Evolutionary conservation across 108 stramenopile species (phyloP), one percentile per base, ranked within the genome.

Genomic region (Skeletonema potamos): DNA sequence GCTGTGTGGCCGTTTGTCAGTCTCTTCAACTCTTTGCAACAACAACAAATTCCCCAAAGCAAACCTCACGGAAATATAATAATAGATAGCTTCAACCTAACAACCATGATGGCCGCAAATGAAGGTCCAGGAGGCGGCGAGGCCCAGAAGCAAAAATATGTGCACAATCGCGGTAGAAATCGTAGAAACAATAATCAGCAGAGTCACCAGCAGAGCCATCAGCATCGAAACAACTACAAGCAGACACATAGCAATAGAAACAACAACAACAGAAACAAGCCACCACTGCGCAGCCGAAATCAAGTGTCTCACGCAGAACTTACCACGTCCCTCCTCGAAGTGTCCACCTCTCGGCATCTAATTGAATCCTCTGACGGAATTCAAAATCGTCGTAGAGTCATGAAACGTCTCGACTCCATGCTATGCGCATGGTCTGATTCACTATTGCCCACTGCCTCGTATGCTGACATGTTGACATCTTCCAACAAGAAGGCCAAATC

Each of bases 111-210:
- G 48, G 6, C 48, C 20, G 22, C 48, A 22, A 41, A n/a, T n/a
- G n/a, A 41, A 41, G 39, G 3, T 41, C 39, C 13, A 48, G 22
- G 48, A 15, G 48, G 22, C 18, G 6, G 1, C 2, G 48, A 5
- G 8, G 22, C 8, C 48, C 17, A 22, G 48, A 6, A 51, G 48
- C 4, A 15, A 8, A 6, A 41, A 10, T 58, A 68, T 54, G 57
- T 64, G 17, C 66, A 75, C 62, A 70, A 70, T 58, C 58, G 68
- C 17, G 74, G 74, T 62, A 74, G 68, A 22, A 78, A 78, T 46
- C 64, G 64, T 41, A 66, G 48, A 51, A 51, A 51, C 7, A 51
- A 22, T 51, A 24, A 22, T 0, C 6, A 34, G n/a, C 44, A 2
- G 6, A 18, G 44, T 18, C n/a, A 51, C 7, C 48, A 43, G 32